Conservation (phyloP, 2,329 filamentous ascomycete species). For the Colletotrichum cordylinicola region DNA sequence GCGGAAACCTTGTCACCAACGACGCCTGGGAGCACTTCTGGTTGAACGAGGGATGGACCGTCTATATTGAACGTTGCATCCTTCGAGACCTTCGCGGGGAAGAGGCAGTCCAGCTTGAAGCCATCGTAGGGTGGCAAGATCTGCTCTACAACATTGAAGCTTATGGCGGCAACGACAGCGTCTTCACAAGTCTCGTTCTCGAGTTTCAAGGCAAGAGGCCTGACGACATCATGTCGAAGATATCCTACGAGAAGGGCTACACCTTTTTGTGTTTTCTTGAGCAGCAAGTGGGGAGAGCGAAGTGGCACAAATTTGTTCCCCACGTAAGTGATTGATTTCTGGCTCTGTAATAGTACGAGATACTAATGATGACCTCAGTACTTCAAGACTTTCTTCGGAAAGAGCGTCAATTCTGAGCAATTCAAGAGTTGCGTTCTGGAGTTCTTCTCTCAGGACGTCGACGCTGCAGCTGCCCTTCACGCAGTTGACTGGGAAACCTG, state of each 20-base stretch:
- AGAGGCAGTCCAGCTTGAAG: neutral
- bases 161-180: neutral
- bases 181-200: neutral
- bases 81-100: neutral
- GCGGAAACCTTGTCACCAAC: constrained; percentile 18
- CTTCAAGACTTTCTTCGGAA: neutral
- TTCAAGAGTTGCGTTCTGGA: neutral
- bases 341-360: neutral
- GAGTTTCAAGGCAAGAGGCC: neutral
- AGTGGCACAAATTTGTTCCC: constrained; percentile 7
- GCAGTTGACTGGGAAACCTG: neutral
- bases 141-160: neutral
- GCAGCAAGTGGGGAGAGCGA: neutral
- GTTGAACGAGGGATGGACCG: constrained; percentile 8
- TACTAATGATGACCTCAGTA: neutral
- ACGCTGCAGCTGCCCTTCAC: neutral
- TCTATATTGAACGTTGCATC: constrained; percentile 5
- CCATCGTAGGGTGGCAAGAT: constrained; percentile 8
- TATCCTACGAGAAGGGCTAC: constrained; percentile 5
- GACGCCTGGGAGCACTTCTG: constrained; percentile 19
- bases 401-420: neutral
- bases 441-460: neutral
- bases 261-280: neutral
- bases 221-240: constrained; percentile 11
- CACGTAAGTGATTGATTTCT: neutral